Evolutionary conservation across 495 filamentous ascomycete species (phyloP).

Genomic region (Penicillium taxi): DNA sequence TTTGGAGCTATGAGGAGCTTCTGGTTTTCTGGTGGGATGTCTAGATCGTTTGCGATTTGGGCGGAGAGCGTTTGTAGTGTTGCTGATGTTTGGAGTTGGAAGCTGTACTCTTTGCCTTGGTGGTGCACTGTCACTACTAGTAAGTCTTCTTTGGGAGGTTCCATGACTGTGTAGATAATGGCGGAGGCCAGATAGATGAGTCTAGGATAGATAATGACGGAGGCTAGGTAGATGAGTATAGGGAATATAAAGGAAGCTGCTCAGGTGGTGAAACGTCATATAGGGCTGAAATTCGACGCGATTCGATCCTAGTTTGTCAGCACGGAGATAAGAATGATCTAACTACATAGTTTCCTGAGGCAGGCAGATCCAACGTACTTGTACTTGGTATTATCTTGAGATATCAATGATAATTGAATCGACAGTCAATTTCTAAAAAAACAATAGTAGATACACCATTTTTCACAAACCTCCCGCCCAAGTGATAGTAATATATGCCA

Average conservation of each 20-base stretch:
- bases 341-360: neutral
- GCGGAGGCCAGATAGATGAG: too few species aligned
- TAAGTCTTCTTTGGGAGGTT: too few species aligned
- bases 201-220: too few species aligned
- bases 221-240: too few species aligned
- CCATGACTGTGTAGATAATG: too few species aligned
- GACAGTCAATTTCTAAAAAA: too few species aligned
- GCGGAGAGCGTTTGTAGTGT: slow-evolving; percentile 62
- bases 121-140: slow-evolving; percentile 53
- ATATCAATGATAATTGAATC: too few species aligned
- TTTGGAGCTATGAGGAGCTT: slow-evolving; percentile 68
- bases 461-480: neutral
- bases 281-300: slow-evolving; percentile 23
- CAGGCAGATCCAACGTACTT: neutral
- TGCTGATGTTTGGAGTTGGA: slow-evolving; percentile 58
- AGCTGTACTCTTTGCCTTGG: slow-evolving; percentile 63
- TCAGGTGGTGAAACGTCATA: slow-evolving; percentile 13
- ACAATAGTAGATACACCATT: too few species aligned
- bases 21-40: slow-evolving; percentile 61
- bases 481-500: neutral
- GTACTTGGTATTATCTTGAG: too few species aligned
- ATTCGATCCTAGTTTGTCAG: slow-evolving; percentile 30
- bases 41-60: slow-evolving; percentile 44
- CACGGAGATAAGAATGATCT: slow-evolving; percentile 18
- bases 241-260: neutral